Evolutionary conservation across 2,329 filamentous ascomycete genomes (phyloP).

Genomic region (Phoma sp.): DNA sequence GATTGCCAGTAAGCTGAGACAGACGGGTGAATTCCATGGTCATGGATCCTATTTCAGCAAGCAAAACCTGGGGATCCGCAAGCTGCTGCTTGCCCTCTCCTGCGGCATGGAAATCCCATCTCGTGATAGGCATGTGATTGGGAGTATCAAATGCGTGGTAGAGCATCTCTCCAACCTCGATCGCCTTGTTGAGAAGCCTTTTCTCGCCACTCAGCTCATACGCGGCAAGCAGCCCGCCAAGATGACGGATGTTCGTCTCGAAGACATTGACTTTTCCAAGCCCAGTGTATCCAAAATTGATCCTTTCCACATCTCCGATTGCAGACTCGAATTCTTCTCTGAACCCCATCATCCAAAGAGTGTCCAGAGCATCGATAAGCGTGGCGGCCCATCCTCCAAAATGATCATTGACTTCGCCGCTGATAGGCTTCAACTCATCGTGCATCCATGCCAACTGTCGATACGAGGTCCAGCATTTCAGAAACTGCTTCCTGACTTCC

Average conservation of each 20-base stretch:
- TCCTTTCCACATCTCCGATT: slow-evolving; percentile 50
- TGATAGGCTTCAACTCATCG: slow-evolving; percentile 56
- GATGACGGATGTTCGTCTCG: slow-evolving; percentile 72
- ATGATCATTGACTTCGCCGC: slow-evolving; percentile 47
- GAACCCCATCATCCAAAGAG: slow-evolving; percentile 56
- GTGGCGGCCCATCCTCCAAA: slow-evolving; percentile 58
- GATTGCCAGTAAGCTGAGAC: slow-evolving; percentile 53
- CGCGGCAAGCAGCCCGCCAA: slow-evolving; percentile 83
- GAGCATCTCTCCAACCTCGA: slow-evolving; percentile 78
- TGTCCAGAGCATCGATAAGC: slow-evolving; percentile 55
- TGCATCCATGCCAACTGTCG: slow-evolving; percentile 55
- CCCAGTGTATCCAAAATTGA: slow-evolving; percentile 51
- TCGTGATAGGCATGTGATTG: slow-evolving; percentile 79
- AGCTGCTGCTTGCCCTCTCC: slow-evolving; percentile 47
- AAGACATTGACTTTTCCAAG: slow-evolving; percentile 55
- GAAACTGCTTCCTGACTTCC: slow-evolving; percentile 52
- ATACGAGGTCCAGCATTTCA: slow-evolving; percentile 54
- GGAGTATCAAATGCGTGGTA: slow-evolving; percentile 89
- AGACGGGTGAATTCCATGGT: slow-evolving; percentile 57
- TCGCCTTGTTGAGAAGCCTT: slow-evolving; percentile 76
- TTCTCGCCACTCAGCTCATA: slow-evolving; percentile 84
- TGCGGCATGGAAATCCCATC: slow-evolving; percentile 52
- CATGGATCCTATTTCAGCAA: slow-evolving; percentile 56
- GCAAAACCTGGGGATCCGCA: slow-evolving; percentile 49
- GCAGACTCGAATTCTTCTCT: slow-evolving; percentile 56